phyloP scores from a whole-genome alignment of 2,329 filamentous ascomycete genomes.

The Fusarium tricinctum region DNA sequence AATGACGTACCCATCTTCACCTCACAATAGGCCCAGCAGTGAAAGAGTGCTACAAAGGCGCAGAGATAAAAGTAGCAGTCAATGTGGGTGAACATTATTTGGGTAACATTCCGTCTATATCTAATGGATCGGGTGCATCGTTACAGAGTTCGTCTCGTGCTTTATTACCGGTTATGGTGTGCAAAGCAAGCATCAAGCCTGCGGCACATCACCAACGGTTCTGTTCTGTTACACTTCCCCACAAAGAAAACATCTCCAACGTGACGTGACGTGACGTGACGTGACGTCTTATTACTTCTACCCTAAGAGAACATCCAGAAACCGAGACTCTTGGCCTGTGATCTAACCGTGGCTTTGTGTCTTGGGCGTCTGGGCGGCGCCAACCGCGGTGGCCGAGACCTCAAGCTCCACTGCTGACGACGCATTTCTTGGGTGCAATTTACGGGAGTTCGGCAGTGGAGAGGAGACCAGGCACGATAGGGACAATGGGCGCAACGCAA shows the following conservation, averaged over 20 bases:
- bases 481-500: too few species aligned
- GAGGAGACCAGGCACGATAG: neutral
- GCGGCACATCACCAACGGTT: constrained; percentile 9
- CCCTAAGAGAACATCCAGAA: neutral
- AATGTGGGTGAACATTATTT: neutral
- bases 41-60: neutral
- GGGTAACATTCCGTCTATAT: neutral
- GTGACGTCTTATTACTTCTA: neutral
- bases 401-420: constrained; percentile 43
- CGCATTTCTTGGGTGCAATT: constrained; percentile 37
- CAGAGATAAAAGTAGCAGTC: neutral
- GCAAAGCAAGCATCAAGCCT: neutral
- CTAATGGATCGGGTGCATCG: constrained; percentile 6
- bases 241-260: constrained; percentile 5
- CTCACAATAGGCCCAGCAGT: neutral
- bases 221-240: constrained; percentile 19
- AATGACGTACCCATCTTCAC: constrained; percentile 8
- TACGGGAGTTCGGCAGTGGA: constrained; percentile 18
- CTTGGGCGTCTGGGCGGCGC: constrained; percentile 13
- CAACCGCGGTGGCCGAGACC: constrained; percentile 16
- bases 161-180: constrained; percentile 29
- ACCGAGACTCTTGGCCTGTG: constrained; percentile 22
- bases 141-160: constrained; percentile 35
- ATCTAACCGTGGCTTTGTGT: constrained; percentile 10
- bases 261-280: neutral